Evolutionary conservation across 495 filamentous ascomycete species (phyloP).

Genomic region (Aspergillus sclerotiicarbonarius): DNA sequence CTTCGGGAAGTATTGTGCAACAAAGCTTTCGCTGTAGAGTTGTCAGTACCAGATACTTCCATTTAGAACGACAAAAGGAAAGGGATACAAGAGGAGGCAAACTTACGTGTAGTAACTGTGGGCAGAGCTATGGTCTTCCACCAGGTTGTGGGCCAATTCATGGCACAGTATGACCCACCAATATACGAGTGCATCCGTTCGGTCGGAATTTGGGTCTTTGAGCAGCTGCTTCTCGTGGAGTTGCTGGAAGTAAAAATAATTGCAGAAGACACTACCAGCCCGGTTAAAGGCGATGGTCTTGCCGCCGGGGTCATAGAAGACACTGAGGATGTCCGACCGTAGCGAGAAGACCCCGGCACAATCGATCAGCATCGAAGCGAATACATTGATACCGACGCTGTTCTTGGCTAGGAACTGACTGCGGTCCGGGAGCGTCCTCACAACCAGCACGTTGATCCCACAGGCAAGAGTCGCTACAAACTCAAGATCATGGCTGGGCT

Average conservation of each 20-base stretch:
- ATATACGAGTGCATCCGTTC: slow-evolving; percentile 69
- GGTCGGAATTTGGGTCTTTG: slow-evolving; percentile 38
- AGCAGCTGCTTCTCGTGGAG: slow-evolving; percentile 59
- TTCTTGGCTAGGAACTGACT: slow-evolving; percentile 62
- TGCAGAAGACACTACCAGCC: slow-evolving; percentile 86
- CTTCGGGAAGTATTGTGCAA: slow-evolving; percentile 53
- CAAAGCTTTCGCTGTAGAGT: slow-evolving; percentile 40
- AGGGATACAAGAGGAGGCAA: neutral
- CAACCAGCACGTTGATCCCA: slow-evolving; percentile 71
- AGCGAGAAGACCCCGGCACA: slow-evolving; percentile 70
- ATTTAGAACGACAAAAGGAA: no score
- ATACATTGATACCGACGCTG: slow-evolving; percentile 60
- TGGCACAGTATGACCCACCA: slow-evolving; percentile 94
- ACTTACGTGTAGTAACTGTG: slow-evolving; percentile 74
- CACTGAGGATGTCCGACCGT: slow-evolving; percentile 60
- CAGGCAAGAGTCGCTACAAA: slow-evolving; percentile 68
- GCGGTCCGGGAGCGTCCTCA: slow-evolving; percentile 49
- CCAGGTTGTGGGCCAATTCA: slow-evolving; percentile 92
- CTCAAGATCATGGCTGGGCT: slow-evolving; percentile 73
- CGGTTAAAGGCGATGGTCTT: slow-evolving; percentile 91
- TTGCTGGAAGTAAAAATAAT: slow-evolving; percentile 80
- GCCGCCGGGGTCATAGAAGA: slow-evolving; percentile 80
- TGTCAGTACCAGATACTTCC: slow-evolving; percentile 12
- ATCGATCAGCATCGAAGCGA: slow-evolving; percentile 68
- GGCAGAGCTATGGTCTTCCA: slow-evolving; percentile 71